Base-by-base conservation (phyloP, 2,329 filamentous ascomycete species). In the Dactylonectria macrodidyma region DNA sequence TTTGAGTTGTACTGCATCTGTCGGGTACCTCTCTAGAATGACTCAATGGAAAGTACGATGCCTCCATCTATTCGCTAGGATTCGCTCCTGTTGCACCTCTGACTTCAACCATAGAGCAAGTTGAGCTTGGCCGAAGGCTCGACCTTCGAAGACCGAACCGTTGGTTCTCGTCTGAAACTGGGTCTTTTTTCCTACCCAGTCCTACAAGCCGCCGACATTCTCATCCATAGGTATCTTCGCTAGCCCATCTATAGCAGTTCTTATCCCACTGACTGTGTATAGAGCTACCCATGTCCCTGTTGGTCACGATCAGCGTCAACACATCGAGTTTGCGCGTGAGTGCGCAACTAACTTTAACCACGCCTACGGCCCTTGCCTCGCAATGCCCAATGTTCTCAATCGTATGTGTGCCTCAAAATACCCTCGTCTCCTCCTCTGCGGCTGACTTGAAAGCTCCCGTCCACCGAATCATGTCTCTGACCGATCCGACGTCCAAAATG, bases 1-100 rank as follows among this genome's bases (percentile, higher is more conserved):
- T 77, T 83, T 99, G 69, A 95, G 94, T 78, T 98, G 95, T 73
- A 93, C 93, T 59, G 93, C 96, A 26, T 95, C 93, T 5, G 95
- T 96, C 81, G 96, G 96, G 46, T 97, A 97, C 81, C 84, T 99
- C n/a, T 92, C 92, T 10, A 88, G 96, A n/a, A 99, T 99, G 96
- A 98, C 96, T 33, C 96, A 98, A 81, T 99, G 96, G 95, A 99
- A 99, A 90, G 94, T 94, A 66, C 57, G 22, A 51, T 22, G 2
- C 8, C n/a, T 38, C 11, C 3, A 22, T 36, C 38, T 11, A 8
- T 22, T 5, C 19, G 2, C 11, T 19, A 38, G 11, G 2, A 5
- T 33, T 10, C 16, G 7, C 33, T 26, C 8, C 14, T 44, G 11
- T 16, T 30, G 7, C n/a, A 33, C 7, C 8, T 30, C 59, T 77